Conservation (phyloP, 192 early-diverging fungal genomes). For the Phycomyces blakesleeanus region DNA sequence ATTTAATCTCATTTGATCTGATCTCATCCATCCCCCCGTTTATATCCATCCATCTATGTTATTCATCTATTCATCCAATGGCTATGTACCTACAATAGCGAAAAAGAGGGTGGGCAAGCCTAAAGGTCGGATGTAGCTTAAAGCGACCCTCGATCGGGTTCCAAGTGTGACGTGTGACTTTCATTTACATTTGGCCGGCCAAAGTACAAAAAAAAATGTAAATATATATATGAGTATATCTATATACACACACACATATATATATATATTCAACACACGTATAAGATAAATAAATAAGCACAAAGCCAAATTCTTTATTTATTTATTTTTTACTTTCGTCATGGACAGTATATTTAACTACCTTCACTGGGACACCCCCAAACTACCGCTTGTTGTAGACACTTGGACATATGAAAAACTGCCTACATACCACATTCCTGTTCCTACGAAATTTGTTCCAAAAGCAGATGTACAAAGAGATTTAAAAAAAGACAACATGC, state of each 20-base stretch:
- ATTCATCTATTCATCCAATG: neutral
- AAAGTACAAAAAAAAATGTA: neutral
- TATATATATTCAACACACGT: too few relatives aligned
- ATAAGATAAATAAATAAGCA: too few relatives aligned
- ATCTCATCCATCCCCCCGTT: neutral
- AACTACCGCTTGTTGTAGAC: neutral
- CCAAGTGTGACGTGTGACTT: too few relatives aligned
- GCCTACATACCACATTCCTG: too few relatives aligned
- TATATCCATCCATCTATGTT: too few relatives aligned
- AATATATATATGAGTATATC: too few relatives aligned
- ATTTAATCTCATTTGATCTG: neutral
- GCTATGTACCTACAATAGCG: constrained; percentile 1
- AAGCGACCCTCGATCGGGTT: neutral
- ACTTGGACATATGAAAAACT: neutral
- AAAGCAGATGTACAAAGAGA: too few relatives aligned
- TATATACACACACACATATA: too few relatives aligned
- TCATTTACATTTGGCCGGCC: too few relatives aligned
- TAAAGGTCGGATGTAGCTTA: constrained; percentile 7
- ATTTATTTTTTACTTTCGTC: neutral
- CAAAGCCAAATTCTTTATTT: neutral
- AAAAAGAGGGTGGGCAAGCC: constrained; percentile 12
- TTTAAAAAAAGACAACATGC: too few relatives aligned
- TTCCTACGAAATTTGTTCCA: too few relatives aligned
- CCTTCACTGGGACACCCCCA: neutral
- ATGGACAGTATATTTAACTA: neutral